Percentiles rank a stretch among this genome's conserved stretches.
These are phyloP conservation scores for Eremothecium cymbalariae DNA, from an alignment of 1,139 yeast species.

Conservation along the genomic window DNA sequence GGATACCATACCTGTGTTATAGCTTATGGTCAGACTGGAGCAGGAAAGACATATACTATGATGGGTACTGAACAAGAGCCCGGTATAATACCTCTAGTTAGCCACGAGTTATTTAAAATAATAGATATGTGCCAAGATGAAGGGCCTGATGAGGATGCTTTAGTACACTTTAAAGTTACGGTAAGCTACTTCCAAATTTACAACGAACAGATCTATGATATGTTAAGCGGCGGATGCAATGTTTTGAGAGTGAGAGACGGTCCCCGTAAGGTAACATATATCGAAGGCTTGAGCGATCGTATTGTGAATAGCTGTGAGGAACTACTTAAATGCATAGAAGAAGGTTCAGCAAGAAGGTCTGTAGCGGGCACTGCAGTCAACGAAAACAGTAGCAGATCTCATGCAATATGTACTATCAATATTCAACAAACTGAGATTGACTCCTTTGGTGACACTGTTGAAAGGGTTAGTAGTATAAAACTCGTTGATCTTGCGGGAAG, in stretches of 20 bases:
- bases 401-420: slow-evolving; percentile 57
- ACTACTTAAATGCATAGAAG: slow-evolving; percentile 34
- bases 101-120: slow-evolving; percentile 13
- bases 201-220: slow-evolving; percentile 65
- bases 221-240: slow-evolving; percentile 34
- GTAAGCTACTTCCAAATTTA: slow-evolving; percentile 53
- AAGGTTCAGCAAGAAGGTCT: slow-evolving; percentile 49
- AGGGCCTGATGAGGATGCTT: slow-evolving; percentile 8
- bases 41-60: slow-evolving; percentile 90
- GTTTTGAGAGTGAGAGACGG: slow-evolving; percentile 13
- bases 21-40: slow-evolving; percentile 93
- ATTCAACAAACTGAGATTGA: slow-evolving; percentile 43
- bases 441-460: slow-evolving; percentile 39
- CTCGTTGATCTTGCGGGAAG: slow-evolving; percentile 77
- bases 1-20: slow-evolving; percentile 84
- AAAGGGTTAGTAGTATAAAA: slow-evolving; percentile 49
- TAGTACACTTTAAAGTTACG: slow-evolving; percentile 9
- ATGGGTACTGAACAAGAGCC: slow-evolving; percentile 40
- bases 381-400: slow-evolving; percentile 59
- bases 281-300: slow-evolving; percentile 12
- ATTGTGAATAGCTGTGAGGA: slow-evolving; percentile 11
- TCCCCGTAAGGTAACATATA: slow-evolving; percentile 13
- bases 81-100: slow-evolving; percentile 59
- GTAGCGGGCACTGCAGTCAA: slow-evolving; percentile 74
- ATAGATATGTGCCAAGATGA: slow-evolving; percentile 8